Evolutionary conservation across 202 grass and related monocot species (phyloP), one percentile per base, ranked within the genome.

Genomic region (Miscanthus sacchariflorus): DNA sequence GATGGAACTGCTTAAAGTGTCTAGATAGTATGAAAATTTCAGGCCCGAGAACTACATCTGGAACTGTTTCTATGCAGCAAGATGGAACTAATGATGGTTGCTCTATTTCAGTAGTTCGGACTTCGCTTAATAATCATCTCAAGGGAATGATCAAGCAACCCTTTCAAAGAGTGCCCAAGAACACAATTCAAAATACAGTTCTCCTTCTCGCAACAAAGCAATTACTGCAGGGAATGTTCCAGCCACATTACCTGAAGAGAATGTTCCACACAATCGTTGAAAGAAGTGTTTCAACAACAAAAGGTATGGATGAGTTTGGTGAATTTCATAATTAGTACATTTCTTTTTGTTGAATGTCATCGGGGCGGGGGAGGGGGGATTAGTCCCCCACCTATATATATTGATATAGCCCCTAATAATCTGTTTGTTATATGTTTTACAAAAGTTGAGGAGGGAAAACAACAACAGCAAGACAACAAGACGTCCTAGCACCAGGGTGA

Each of bases 1-100:
- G 75, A 68, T 97, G 95, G 95, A 90, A 97, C 84, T 97, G 95
- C 87, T 71, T 81, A 66, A 65, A 64, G 65, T 97, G 95, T 49
- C 63, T 93, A 58, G 77, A 68, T 61, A 88, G 76, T 74, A 9
- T 72, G 50, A 90, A 76, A 77, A 75, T 7, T 70, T 65, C 23
- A 74, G 61, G 72, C 35, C 54, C 66, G 35, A 76, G 24, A 86
- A 72, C 18, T 84, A 38, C 65, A 38, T 78, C 80, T 40, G 68
- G n/a, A 87, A 66, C 18, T 78, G 19, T 88, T 67, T 65, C 78
- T 21, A 25, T 46, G 33, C 71, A 73, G 25, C 89, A 74, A 52
- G 72, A 88, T 83, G 78, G 25, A 65, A 72, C 82, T 59, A 76
- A 76, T 74, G 78, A 85, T 77, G 78, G 74, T 72, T 93, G 90